A percentile compares a stretch with the other conserved stretches of the same genome.
Evolutionary conservation across 1,139 yeast species (phyloP).

Genomic region (Saccharomyces hybrid): DNA sequence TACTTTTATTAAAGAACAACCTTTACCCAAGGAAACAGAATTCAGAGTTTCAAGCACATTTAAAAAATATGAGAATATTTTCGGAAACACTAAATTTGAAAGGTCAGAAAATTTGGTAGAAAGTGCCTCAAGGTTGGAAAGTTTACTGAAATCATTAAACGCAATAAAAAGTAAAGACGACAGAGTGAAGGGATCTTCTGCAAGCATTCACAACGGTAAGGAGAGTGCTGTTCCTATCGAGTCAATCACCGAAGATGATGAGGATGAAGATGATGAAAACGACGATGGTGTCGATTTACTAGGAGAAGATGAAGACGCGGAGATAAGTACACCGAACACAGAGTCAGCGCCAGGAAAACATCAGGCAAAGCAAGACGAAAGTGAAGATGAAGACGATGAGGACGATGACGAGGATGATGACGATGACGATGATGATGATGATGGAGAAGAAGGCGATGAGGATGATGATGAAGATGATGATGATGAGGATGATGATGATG

Average conservation of each 20-base stretch:
- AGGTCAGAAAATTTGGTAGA: slow-evolving; percentile 39
- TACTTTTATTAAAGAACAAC: slow-evolving; percentile 53
- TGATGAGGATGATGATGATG: slow-evolving; percentile 9
- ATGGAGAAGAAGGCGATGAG: slow-evolving; percentile 15
- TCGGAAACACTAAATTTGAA: slow-evolving; percentile 30
- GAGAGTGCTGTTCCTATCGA: slow-evolving; percentile 8
- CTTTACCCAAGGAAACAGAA: slow-evolving; percentile 59
- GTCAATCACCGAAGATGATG: slow-evolving; percentile 13
- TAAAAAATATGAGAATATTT: slow-evolving; percentile 17
- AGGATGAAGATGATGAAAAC: slow-evolving; percentile 17
- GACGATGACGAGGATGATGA: slow-evolving; percentile 15
- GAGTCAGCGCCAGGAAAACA: slow-evolving; percentile 13
- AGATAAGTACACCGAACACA: slow-evolving; percentile 10
- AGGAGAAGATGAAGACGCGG: slow-evolving; percentile 18
- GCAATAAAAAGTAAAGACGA: slow-evolving; percentile 12
- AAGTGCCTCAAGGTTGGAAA: slow-evolving; percentile 37
- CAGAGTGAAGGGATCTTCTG: not conserved
- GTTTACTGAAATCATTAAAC: slow-evolving; percentile 18
- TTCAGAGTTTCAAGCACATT: slow-evolving; percentile 46
- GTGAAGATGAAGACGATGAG: slow-evolving; percentile 15
- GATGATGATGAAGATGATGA: slow-evolving; percentile 9
- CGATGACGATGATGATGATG: slow-evolving; percentile 8
- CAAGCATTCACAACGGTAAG: not conserved
- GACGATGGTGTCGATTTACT: slow-evolving; percentile 20
- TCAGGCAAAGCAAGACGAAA: slow-evolving; percentile 10